phyloP scores from a whole-genome alignment of 139 green algal genomes.

The Chlamydomonas sphaeroides region DNA sequence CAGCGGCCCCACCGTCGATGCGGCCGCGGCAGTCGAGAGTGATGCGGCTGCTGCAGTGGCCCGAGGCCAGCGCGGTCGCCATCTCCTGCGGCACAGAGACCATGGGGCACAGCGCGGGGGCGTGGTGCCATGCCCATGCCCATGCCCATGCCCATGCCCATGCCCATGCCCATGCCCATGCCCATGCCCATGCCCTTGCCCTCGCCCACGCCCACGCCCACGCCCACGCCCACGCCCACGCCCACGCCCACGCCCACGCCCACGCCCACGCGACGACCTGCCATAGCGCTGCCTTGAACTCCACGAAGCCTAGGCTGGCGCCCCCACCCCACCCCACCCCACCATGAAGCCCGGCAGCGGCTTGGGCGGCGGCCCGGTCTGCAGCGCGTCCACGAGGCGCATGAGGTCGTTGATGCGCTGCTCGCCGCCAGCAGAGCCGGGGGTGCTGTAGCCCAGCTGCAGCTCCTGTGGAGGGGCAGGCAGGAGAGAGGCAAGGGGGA shows the following conservation, averaged over 20 bases:
- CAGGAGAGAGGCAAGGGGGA: not conserved
- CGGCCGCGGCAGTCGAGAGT: conserved; percentile 29
- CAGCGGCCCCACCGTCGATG: too few relatives aligned
- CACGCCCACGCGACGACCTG: not conserved
- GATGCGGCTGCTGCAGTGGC: not conserved
- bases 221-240: too few relatives aligned
- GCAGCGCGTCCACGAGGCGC: conserved; percentile 29
- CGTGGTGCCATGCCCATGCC: too few relatives aligned
- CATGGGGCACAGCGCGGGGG: too few relatives aligned
- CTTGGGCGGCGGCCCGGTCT: not conserved
- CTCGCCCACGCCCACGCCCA: not conserved
- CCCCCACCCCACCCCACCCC: too few relatives aligned
- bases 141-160: not conserved
- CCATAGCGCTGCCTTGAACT: too few relatives aligned
- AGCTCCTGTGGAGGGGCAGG: not conserved
- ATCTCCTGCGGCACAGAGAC: too few relatives aligned
- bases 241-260: not conserved
- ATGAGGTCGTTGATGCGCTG: conserved; percentile 33
- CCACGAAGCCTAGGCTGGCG: too few relatives aligned
- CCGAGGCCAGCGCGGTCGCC: conserved; percentile 9
- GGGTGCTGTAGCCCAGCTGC: not conserved
- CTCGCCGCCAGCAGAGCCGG: not conserved
- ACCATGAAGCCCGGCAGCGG: conserved; percentile 37
- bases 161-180: not conserved
- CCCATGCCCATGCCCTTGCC: too few relatives aligned